A percentile compares a stretch with the other conserved stretches of the same genome.
phyloP scores from a whole-genome alignment of 169 alveolate species.

The Cardiosporidium cionae region DNA sequence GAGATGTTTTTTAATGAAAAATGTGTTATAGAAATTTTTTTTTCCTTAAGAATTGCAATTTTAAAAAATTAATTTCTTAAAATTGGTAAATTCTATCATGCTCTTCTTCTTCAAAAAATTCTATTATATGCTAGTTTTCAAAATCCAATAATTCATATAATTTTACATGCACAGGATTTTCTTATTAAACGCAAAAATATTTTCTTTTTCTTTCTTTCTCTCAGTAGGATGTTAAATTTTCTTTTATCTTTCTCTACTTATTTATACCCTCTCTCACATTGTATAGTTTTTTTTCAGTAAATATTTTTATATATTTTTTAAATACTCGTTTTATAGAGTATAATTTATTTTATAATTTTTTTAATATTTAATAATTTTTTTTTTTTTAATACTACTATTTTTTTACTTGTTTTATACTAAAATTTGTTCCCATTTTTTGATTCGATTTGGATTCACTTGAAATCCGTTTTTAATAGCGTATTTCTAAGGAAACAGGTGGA shows the following conservation, averaged over 20 bases:
- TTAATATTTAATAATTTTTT: neutral
- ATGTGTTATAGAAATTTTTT: neutral
- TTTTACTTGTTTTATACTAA: neutral
- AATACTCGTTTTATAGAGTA: neutral
- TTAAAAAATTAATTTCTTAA: neutral
- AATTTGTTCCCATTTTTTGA: neutral
- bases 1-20: too few species aligned
- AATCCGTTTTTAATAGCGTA: neutral
- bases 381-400: neutral
- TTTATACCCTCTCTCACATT: too few species aligned
- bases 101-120: neutral
- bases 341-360: neutral
- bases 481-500: constrained; percentile 9
- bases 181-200: too few species aligned
- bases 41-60: neutral
- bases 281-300: too few species aligned
- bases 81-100: neutral
- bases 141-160: neutral
- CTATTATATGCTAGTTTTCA: neutral
- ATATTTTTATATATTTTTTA: neutral
- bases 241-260: too few species aligned
- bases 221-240: too few species aligned
- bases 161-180: too few species aligned
- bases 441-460: neutral
- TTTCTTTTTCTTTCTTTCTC: too few species aligned